Conservation (phyloP, 441 rosid species). For the Erodium texanum region DNA sequence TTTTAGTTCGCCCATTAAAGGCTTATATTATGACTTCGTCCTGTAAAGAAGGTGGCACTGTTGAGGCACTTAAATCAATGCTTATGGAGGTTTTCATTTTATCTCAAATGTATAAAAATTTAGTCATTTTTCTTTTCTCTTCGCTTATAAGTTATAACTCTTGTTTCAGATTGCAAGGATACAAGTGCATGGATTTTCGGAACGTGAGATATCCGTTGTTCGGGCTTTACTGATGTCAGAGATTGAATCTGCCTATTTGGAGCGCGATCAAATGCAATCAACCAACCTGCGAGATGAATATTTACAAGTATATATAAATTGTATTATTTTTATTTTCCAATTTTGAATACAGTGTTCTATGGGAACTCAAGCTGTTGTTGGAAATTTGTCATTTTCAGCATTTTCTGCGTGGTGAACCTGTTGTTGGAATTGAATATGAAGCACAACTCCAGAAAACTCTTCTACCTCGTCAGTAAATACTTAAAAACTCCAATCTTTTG, state of each 20-base stretch:
- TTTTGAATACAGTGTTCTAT: conserved; percentile 5
- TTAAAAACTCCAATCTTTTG: conserved; percentile 5
- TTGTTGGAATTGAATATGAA: conserved; percentile 83
- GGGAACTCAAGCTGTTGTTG: background rate
- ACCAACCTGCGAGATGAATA: conserved; percentile 80
- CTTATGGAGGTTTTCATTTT: conserved; percentile 56
- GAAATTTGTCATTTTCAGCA: conserved; percentile 47
- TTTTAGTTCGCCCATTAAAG: conserved; percentile 64
- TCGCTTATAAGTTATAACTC: conserved; percentile 17
- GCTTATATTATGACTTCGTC: conserved; percentile 79
- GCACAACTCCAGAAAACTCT: conserved; percentile 88
- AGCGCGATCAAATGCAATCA: conserved; percentile 90
- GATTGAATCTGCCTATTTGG: conserved; percentile 92
- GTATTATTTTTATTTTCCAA: conserved; percentile 5
- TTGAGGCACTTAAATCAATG: conserved; percentile 78
- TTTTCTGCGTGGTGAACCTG: conserved; percentile 85
- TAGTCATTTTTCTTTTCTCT: conserved; percentile 3
- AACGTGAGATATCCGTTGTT: conserved; percentile 74
- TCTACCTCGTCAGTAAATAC: conserved; percentile 69
- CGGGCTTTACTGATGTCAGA: conserved; percentile 80
- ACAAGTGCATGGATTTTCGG: conserved; percentile 84
- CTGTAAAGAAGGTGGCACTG: conserved; percentile 79
- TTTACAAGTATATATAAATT: conserved; percentile 49
- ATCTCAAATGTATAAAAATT: conserved; percentile 11
- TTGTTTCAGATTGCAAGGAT: conserved; percentile 75